A percentile compares a stretch with the other conserved stretches of the same genome.
These are phyloP conservation scores for Mucor sp. DNA, from an alignment of 371 early-diverging fungal genomes.

Conservation along the genomic window DNA sequence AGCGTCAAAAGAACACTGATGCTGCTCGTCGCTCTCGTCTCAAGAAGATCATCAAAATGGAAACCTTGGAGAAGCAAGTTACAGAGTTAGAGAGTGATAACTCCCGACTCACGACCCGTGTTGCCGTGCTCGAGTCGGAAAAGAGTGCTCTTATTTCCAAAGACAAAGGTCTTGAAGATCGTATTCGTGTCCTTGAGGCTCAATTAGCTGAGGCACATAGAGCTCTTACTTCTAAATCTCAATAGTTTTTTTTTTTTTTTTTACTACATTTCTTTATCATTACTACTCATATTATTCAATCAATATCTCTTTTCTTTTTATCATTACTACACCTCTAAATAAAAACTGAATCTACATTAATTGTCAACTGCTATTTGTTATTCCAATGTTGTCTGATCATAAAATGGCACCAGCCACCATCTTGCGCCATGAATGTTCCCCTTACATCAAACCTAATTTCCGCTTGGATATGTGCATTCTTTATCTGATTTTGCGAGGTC, in stretches of 20 bases:
- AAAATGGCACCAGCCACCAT: no score
- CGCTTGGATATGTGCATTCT: no score
- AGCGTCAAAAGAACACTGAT: slow-evolving; percentile 90
- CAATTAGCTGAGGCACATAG: slow-evolving; percentile 74
- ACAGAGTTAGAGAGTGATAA: slow-evolving; percentile 79
- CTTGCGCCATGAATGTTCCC: no score
- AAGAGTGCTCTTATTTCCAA: slow-evolving; percentile 58
- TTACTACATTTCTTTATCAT: background rate
- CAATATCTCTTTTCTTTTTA: background rate
- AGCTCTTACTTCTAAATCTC: slow-evolving; percentile 38
- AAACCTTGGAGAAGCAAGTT: slow-evolving; percentile 80
- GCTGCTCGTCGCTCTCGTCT: slow-evolving; percentile 93
- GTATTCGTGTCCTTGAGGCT: slow-evolving; percentile 70
- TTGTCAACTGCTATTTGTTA: background rate
- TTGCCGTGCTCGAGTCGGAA: slow-evolving; percentile 80
- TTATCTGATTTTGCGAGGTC: no score
- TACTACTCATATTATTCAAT: background rate
- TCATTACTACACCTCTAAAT: background rate
- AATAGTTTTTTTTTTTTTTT: background rate
- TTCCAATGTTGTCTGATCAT: background rate
- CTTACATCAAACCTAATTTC: no score
- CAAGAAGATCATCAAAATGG: slow-evolving; percentile 84
- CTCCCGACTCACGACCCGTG: slow-evolving; percentile 61
- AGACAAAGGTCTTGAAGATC: slow-evolving; percentile 67
- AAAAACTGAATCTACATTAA: background rate